A percentile compares a stretch with the other conserved stretches of the same genome.
Conservation (phyloP, 2,329 filamentous ascomycete genomes). For the Ceratocystis lukuohia region DNA sequence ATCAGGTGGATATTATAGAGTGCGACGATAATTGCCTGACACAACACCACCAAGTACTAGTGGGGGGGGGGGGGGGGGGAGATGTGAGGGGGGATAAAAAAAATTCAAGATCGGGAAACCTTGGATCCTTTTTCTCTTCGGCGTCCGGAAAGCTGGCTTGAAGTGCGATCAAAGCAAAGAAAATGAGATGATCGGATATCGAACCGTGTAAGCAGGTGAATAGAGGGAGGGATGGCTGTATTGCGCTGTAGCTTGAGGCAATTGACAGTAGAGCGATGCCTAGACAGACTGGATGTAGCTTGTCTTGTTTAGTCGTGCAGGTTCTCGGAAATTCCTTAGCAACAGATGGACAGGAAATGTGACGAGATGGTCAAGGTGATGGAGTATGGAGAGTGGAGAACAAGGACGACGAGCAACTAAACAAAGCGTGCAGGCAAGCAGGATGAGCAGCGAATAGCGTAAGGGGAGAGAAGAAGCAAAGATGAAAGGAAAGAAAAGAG, state of each 20-base stretch:
- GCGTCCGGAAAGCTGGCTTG: conserved; percentile 21
- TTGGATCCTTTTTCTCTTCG: conserved; percentile 14
- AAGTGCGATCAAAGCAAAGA: conserved; percentile 26
- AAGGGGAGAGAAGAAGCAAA: conserved; percentile 22
- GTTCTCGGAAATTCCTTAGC: conserved; percentile 23
- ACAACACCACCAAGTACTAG: background rate
- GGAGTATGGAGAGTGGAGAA: conserved; percentile 19
- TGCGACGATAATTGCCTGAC: background rate
- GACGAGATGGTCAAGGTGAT: conserved; percentile 23
- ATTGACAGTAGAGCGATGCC: background rate
- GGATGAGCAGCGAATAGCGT: conserved; percentile 21
- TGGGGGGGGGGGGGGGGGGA: background rate
- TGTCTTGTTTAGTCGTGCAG: background rate
- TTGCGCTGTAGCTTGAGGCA: background rate
- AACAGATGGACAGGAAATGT: conserved; percentile 26
- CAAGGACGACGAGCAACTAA: conserved; percentile 5
- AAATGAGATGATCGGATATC: conserved; percentile 21
- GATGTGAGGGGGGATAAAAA: conserved; percentile 20
- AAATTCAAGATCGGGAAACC: conserved; percentile 23
- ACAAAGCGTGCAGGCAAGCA: conserved; percentile 23
- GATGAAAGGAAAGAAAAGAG: conserved; percentile 4
- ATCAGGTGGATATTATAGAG: background rate
- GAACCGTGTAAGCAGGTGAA: background rate
- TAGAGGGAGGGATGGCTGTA: background rate
- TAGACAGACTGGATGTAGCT: background rate